Base-by-base conservation (phyloP, 208 protist species). In the Leishmania turanica region DNA sequence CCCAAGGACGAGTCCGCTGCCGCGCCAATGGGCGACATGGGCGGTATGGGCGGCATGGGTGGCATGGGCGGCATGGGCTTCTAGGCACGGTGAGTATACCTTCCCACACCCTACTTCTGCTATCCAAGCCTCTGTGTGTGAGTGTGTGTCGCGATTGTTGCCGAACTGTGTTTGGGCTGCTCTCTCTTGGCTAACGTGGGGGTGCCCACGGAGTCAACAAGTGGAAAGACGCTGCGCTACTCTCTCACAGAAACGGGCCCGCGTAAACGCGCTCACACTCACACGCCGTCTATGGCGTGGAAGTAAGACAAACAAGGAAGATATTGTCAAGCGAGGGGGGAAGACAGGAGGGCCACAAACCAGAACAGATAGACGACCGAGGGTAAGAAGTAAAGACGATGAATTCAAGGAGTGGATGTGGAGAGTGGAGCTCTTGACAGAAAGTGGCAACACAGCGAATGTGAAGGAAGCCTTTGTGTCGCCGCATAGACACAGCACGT, bases 51-150 rank as follows among this genome's bases (percentile, higher is more conserved):
- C 13, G 88, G 88, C n/a, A 91, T 91, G 88, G 88, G 84, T 54
- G 85, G 85, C 70, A 92, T 92, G 89, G 88, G 84, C 54, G 85
- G 85, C 70, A 92, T 92, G 89, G 87, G 87, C 79, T 89, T 91
- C 79, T 91, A 91, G 85, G 78, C 71, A 13, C 45, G 17, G 34
- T 40, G 47, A 54, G 4, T 56, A 27, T 40, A 24, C 15, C n/a
- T 5, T 40, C 47, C 31, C 19, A 19, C 47, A 19, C 47, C 47
- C 27, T 24, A 11, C 47, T 75, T 56, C 7, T 19, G 49, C n/a
- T 75, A 21, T 3, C 31, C 13, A 34, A 47, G 7, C 21, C 34
- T 45, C 7, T 70, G 70, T 34, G 47, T 56, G 45, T 31, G 68
- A 37, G 47, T 75, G 17, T 75, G 21, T 75, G 47, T 15, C 47